Evolutionary conservation across 495 filamentous ascomycete genomes (phyloP).

Genomic region (Xanthoparmelia taractica): DNA sequence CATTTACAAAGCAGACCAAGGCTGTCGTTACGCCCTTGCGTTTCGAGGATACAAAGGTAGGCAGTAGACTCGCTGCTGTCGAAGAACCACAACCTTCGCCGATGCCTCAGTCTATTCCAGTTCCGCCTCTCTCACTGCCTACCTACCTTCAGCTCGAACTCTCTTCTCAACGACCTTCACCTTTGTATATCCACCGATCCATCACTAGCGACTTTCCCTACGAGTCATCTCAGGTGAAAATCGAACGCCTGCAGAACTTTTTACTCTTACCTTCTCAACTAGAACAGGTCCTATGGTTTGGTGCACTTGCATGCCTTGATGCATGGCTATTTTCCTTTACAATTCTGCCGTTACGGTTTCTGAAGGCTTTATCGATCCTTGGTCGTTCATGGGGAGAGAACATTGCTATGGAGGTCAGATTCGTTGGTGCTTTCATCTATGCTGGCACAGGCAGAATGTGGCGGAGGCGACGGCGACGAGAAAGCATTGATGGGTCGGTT

Average conservation of each 20-base stretch:
- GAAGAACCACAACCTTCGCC: slow-evolving; percentile 53
- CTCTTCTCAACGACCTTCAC: slow-evolving; percentile 70
- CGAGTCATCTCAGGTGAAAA: slow-evolving; percentile 92
- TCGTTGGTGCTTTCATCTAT: slow-evolving; percentile 64
- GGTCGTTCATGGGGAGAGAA: slow-evolving; percentile 63
- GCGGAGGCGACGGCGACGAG: slow-evolving; percentile 45
- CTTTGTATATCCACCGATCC: slow-evolving; percentile 78
- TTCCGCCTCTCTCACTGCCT: slow-evolving; percentile 79
- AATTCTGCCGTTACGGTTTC: slow-evolving; percentile 82
- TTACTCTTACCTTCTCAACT: slow-evolving; percentile 70
- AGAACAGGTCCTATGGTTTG: slow-evolving; percentile 83
- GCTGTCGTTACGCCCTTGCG: slow-evolving; percentile 30
- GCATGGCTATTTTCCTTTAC: slow-evolving; percentile 98
- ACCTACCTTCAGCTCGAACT: slow-evolving; percentile 86
- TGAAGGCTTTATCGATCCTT: slow-evolving; percentile 72
- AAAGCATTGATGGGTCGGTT: slow-evolving; percentile 7
- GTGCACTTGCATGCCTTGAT: slow-evolving; percentile 82
- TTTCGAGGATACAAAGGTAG: slow-evolving; percentile 34
- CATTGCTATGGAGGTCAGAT: slow-evolving; percentile 55
- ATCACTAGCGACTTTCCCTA: slow-evolving; percentile 70
- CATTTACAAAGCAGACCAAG: slow-evolving; percentile 21
- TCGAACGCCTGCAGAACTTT: slow-evolving; percentile 89
- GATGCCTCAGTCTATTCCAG: slow-evolving; percentile 60
- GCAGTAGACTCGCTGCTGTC: slow-evolving; percentile 26
- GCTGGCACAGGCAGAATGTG: slow-evolving; percentile 70